A percentile compares a stretch with the other conserved stretches of the same genome.
These are phyloP conservation scores for Pyrus hybrid DNA, from an alignment of 331 rosid genomes.

Conservation along the genomic window DNA sequence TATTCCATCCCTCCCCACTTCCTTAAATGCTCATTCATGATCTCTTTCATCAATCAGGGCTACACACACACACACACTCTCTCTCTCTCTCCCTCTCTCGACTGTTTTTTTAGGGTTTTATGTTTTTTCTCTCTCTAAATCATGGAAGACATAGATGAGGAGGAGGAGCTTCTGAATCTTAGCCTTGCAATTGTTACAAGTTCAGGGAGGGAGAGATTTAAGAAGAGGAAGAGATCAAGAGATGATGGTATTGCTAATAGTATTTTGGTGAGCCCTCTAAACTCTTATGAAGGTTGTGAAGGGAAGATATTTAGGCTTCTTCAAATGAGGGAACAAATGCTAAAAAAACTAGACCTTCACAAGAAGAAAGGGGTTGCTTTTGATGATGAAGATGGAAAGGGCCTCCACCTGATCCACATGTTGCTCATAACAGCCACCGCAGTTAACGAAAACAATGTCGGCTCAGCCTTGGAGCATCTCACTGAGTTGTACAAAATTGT, in stretches of 20 bases:
- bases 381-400: constrained; percentile 21
- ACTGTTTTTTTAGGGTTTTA: too few relatives aligned
- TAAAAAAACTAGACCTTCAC: constrained; percentile 35
- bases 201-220: constrained; percentile 35
- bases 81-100: not conserved
- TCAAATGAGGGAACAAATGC: constrained; percentile 63
- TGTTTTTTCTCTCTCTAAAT: not conserved
- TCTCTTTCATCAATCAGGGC: constrained; percentile 10
- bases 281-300: constrained; percentile 33
- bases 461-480: constrained; percentile 41
- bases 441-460: constrained; percentile 30
- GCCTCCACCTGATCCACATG: constrained; percentile 55
- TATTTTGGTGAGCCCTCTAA: not conserved
- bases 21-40: constrained; percentile 19
- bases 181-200: constrained; percentile 53
- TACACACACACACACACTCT: not conserved
- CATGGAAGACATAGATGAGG: constrained; percentile 54
- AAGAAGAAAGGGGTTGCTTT: constrained; percentile 1
- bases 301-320: constrained; percentile 59
- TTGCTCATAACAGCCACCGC: constrained; percentile 50
- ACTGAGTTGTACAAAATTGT: constrained; percentile 35
- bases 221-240: constrained; percentile 30
- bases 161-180: constrained; percentile 66
- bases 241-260: not conserved
- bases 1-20: constrained; percentile 2